Base-by-base conservation (phyloP, 176 grass and related monocot genomes). In the Puccinellia tenuiflora region DNA sequence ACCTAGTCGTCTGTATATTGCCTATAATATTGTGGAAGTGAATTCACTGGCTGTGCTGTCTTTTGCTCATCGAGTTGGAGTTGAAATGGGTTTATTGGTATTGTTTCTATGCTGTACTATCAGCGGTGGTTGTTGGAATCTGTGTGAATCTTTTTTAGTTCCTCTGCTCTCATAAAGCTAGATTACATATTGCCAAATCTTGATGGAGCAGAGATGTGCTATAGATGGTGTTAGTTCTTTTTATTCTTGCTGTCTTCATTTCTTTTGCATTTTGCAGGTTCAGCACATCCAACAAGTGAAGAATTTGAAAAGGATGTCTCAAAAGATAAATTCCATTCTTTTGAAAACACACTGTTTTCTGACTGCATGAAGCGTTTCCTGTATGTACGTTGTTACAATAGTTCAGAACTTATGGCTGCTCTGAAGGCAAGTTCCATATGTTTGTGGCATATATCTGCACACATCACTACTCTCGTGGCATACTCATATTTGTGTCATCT, bases 351-450 rank as follows among this genome's bases (percentile, higher is more conserved):
- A 26, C 52, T 98, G 76, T 82, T 95, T 75, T 79, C 82, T 69
- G 73, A 87, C 6, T 98, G 93, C 85, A 92, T 98, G 93, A 86
- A 83, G 54, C 89, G 85, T 42, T 98, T 98, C 78, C 78, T 98
- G 56, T 98, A 95, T 80, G 81, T 75, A 24, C 83, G 92, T 7
- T 98, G 91, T 82, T 93, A 95, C 61, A 87, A 68, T 66, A 93
- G 93, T 73, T 83, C 77, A 29, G 93, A 98, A 54, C 94, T 98
- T 76, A 68, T 90, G 56, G 78, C 61, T 78, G 83, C 96, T 86
- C 74, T 95, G 76, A 90, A 98, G 96, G 96, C 82, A 89, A 83
- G 87, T 90, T 68, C 33, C 50, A 52, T 60, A 45, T 81, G 13
- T 56, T 42, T 64, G 14, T 9, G 25, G 21, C 45, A 16, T 52